Evolutionary conservation across 208 protist genomes (phyloP), one percentile per base, ranked within the genome.

Genomic region (Wallacemonas sp.): DNA sequence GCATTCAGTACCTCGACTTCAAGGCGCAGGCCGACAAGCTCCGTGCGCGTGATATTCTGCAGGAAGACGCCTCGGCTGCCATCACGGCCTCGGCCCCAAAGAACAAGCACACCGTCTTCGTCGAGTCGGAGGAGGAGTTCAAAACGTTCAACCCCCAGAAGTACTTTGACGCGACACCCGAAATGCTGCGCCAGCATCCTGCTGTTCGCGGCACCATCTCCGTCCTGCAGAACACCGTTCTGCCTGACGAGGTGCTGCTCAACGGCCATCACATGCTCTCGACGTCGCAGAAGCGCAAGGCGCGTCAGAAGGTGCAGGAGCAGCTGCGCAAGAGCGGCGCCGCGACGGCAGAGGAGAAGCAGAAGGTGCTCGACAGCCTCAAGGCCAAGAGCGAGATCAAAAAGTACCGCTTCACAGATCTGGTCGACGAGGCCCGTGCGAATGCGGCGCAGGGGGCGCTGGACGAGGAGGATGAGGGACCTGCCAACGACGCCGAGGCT

Each of bases 21-120:
- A 94, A 94, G 68, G 80, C 88, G 0, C 52, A 93, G 21, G 69
- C 71, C 0, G 91, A 96, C 43, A 26, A 74, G 38, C 69, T 74
- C 36, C 79, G 88, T 8, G 84, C 82, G 0, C 80, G 73, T 34
- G 91, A 96, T 52, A 57, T 96, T 19, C 75, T 96, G 2, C 60
- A 92, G 24, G 91, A 96, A 58, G 86, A 90, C 58, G 88, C 80
- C 16, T 62, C 76, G 0, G 68, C 72, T 0, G 86, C 86, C 19
- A 69, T 96, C n/a, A 92, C 85, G 2, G 70, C 81, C 17, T 63
- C 68, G 1, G 68, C 75, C 9, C 91, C 91, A 21, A 34, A 76
- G 33, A 96, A 96, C 73, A 94, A 85, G 34, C 91, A 96, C 71
- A 85, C 83, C 52, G 69, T 96, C 16, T 96, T 94, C 66, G 87